Evolutionary conservation across 345 rosid genomes (phyloP).

Genomic region (Nasturtium officinale): DNA sequence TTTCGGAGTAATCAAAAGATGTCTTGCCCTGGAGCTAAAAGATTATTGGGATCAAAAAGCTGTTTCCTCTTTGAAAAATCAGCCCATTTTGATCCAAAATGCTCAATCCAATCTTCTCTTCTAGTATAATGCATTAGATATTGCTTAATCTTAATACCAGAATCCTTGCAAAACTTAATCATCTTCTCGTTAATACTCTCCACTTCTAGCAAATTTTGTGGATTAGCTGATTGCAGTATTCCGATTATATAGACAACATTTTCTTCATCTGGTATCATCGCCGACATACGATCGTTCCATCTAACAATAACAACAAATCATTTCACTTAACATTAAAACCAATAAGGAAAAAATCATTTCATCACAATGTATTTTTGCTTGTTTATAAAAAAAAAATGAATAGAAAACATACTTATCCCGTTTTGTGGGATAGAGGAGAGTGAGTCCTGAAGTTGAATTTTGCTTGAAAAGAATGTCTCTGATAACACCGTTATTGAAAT

Average conservation of each 20-base stretch:
- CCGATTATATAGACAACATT: conserved; percentile 77
- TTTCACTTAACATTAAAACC: background rate
- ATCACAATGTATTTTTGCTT: background rate
- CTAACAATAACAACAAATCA: conserved; percentile 44
- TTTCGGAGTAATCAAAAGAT: conserved; percentile 53
- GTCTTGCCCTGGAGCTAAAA: conserved; percentile 80
- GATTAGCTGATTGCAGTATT: conserved; percentile 60
- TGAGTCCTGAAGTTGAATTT: conserved; percentile 57
- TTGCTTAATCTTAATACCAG: conserved; percentile 60
- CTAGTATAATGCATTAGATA: conserved; percentile 62
- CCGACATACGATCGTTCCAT: conserved; percentile 83
- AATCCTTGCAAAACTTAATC: conserved; percentile 55
- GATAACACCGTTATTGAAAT: conserved; percentile 70
- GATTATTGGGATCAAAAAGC: conserved; percentile 74
- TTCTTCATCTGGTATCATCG: conserved; percentile 69
- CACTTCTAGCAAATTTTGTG: conserved; percentile 46
- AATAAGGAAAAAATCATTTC: background rate
- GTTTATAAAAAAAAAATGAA: background rate
- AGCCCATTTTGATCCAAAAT: conserved; percentile 82
- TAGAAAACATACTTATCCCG: conserved; percentile 54
- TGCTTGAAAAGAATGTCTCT: conserved; percentile 59
- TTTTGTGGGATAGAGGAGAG: conserved; percentile 79
- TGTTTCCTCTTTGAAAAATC: conserved; percentile 53
- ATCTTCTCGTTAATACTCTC: conserved; percentile 60
- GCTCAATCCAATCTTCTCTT: conserved; percentile 63